A percentile compares a stretch with the other conserved stretches of the same genome.
Conservation (phyloP, 208 protist genomes). For the Trypanosoma melophagium region DNA sequence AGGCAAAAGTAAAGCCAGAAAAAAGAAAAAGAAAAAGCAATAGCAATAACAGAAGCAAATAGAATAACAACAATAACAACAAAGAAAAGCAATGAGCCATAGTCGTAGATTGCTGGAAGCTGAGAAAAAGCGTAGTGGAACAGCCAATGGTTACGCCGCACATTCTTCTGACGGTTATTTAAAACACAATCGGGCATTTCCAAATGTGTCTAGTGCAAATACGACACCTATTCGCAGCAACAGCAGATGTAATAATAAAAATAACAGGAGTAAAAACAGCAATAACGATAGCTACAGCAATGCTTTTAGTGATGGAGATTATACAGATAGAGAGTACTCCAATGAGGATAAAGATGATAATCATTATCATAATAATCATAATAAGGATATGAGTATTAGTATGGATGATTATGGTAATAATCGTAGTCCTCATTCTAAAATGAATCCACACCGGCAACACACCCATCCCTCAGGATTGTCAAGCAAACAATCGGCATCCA, state of each 20-base stretch:
- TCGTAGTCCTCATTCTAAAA: no score
- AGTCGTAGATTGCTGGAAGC: conserved; percentile 23
- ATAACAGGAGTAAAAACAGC: not conserved
- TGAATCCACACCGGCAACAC: not conserved
- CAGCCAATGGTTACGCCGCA: not conserved
- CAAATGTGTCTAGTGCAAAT: not conserved
- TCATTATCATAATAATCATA: not conserved
- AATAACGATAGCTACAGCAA: not conserved
- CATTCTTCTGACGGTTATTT: conserved; percentile 5
- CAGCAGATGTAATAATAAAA: no score
- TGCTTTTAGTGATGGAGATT: not conserved
- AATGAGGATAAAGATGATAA: not conserved
- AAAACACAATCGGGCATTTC: conserved; percentile 18
- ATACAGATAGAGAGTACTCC: conserved; percentile 1
- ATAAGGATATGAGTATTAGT: no score
- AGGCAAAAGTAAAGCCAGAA: no score
- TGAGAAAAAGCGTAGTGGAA: conserved; percentile 9
- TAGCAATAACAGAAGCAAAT: not conserved
- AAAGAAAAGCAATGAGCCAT: conserved; percentile 5
- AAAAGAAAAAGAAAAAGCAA: not conserved
- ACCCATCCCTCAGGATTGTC: not conserved
- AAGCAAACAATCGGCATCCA: not conserved
- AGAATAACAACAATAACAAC: not conserved
- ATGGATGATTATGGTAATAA: no score
- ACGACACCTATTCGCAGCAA: not conserved